Percentiles rank a stretch among this genome's conserved stretches.
phyloP scores from a whole-genome alignment of 2,329 filamentous ascomycete genomes.

The Cryphonectria parasitica region DNA sequence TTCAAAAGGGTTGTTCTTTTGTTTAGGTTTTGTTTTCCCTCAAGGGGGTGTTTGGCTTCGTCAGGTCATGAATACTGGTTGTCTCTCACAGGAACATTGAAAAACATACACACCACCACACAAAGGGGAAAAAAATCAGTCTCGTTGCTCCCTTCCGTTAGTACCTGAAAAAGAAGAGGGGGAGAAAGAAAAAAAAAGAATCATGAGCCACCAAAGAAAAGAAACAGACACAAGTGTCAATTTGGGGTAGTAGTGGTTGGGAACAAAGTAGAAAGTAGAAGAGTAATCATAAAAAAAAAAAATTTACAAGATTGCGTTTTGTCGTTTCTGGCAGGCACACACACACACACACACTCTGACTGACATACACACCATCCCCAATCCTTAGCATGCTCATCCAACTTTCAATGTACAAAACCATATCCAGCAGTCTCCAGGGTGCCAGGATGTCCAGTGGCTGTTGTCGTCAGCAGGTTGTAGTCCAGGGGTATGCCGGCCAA shows the following conservation, averaged over 20 bases:
- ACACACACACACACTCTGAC: too few relatives aligned
- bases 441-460: conserved; percentile 36
- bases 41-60: too few relatives aligned
- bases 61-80: too few relatives aligned
- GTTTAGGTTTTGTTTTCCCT: neutral
- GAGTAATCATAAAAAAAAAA: neutral
- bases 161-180: neutral
- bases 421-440: conserved; percentile 45
- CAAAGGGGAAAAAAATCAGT: neutral
- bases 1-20: neutral
- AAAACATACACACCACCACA: conserved; percentile 4
- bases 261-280: neutral
- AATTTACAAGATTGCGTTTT: conserved; percentile 7
- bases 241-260: neutral
- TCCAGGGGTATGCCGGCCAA: conserved; percentile 40
- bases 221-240: neutral
- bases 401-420: conserved; percentile 46
- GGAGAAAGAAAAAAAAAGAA: neutral
- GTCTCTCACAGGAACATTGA: conserved; percentile 3
- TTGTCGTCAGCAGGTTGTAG: conserved; percentile 43
- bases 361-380: neutral
- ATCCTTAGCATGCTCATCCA: neutral
- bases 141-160: conserved; percentile 20
- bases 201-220: neutral
- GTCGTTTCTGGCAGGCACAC: neutral